phyloP scores from a whole-genome alignment of 1,284 basidiomycete genomes.

The Fomitopsis palustris region DNA sequence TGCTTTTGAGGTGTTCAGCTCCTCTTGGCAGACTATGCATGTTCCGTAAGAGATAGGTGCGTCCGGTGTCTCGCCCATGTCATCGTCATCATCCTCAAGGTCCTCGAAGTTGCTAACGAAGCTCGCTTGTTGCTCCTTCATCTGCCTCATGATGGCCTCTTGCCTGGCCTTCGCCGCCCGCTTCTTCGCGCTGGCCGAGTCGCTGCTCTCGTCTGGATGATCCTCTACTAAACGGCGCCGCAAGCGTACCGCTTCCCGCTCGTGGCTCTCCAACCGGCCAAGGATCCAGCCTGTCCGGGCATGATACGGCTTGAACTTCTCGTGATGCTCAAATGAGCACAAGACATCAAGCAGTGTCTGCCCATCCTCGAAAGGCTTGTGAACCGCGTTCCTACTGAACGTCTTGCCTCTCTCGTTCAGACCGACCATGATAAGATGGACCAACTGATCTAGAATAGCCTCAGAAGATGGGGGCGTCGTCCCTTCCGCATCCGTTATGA shows the following conservation, averaged over 20 bases:
- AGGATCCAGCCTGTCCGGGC: conserved; percentile 77
- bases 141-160: conserved; percentile 88
- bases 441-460: conserved; percentile 84
- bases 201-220: conserved; percentile 35
- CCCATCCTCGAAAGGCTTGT: conserved; percentile 52
- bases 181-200: conserved; percentile 69
- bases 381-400: conserved; percentile 59
- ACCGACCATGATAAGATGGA: conserved; percentile 85
- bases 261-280: conserved; percentile 49
- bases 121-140: conserved; percentile 86
- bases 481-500: conserved; percentile 53
- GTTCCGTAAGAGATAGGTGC: conserved; percentile 73
- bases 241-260: conserved; percentile 52
- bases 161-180: conserved; percentile 82
- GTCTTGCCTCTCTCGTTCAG: conserved; percentile 62
- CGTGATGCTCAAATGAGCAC: conserved; percentile 72
- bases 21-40: conserved; percentile 98
- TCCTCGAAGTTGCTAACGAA: conserved; percentile 80
- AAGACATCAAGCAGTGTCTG: conserved; percentile 71
- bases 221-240: conserved; percentile 43
- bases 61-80: conserved; percentile 44
- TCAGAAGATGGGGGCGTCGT: conserved; percentile 72
- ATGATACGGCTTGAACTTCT: conserved; percentile 69
- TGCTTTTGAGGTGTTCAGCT: conserved; percentile 67
- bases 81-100: conserved; percentile 49